Conservation (phyloP, 495 filamentous ascomycete genomes). For the Neurospora sp. region DNA sequence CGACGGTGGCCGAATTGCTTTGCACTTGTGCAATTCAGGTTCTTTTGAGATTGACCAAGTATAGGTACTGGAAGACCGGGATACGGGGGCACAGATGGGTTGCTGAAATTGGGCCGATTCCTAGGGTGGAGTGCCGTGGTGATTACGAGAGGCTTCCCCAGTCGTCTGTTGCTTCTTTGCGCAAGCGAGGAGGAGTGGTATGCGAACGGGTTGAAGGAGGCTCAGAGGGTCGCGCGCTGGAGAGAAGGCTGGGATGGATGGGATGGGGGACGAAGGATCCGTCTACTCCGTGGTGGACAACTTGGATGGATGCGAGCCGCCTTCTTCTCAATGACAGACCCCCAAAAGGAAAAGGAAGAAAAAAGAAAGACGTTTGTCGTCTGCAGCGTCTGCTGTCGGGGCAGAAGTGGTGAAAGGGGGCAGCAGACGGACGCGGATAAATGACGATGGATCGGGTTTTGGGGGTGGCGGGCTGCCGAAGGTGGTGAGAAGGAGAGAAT, state of each 20-base stretch:
- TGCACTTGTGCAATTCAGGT: not conserved
- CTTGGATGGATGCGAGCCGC: not conserved
- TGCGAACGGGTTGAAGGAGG: not conserved
- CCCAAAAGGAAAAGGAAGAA: not conserved
- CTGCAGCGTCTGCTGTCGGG: not conserved
- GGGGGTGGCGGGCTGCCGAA: not conserved
- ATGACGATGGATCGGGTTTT: not conserved
- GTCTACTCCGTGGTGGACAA: not conserved
- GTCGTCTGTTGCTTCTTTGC: not conserved
- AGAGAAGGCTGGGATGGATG: not conserved
- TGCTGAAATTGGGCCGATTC: not conserved
- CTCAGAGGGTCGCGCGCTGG: not conserved
- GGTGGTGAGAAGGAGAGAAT: not conserved
- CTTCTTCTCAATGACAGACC: not conserved
- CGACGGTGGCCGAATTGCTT: not conserved
- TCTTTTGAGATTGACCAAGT: not conserved
- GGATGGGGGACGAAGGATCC: not conserved
- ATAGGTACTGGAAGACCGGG: not conserved
- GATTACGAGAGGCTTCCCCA: not conserved
- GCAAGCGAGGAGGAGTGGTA: not conserved
- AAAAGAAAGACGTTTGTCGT: not conserved
- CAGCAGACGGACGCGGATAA: not conserved
- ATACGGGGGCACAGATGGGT: not conserved
- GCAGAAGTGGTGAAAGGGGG: not conserved
- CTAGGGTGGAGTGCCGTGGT: not conserved